Evolutionary conservation across 2,329 filamentous ascomycete genomes (phyloP), one percentile per base, ranked within the genome.

Genomic region (Pyrenophora graminea): DNA sequence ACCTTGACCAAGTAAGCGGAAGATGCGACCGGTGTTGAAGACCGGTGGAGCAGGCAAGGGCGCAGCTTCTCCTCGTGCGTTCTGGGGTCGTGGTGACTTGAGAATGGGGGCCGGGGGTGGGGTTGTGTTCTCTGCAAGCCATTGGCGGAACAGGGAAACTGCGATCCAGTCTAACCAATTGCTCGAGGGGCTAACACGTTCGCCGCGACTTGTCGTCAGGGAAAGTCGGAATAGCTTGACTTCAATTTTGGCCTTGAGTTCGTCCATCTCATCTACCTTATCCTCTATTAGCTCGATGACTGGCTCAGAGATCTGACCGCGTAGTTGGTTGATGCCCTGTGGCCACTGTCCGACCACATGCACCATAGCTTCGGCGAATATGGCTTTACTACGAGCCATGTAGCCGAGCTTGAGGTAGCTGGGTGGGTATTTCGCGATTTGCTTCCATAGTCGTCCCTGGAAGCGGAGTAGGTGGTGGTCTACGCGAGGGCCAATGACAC

Each of bases 281-380:
- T 97, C 91, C 72, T 96, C 90, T 55, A 97, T 95, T 31, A 97
- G 81, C 61, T 97, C 91, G 8, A 97, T 79, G 0, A 97, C 90
- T 0, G 83, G 72, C 21, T 87, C 84, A 0, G 92, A 89, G 34
- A 96, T 80, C 25, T 87, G 80, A 10, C 64, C 64, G 50, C 90
- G 85, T 31, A 97, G 82, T 62, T 90, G 90, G 21, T 88, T 84
- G 63, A 91, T 84, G 13, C 88, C 91, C 0, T 84, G 79, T 0
- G 93, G 92, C 93, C 93, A 97, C 71, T 96, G 90, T 3, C 93
- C 93, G 0, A 97, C 92, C 0, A 97, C 91, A 66, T 97, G 93
- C 45, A 96, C 90, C 41, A 97, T 80, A 0, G 92, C 91, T 76
- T 97, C 81, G 23, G 75, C 76, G 69, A 93, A 89, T 52, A 88